Evolutionary conservation across 148 eudicot genomes (phyloP), one percentile per base, ranked within the genome.

Genomic region (Suaeda aralocaspica): DNA sequence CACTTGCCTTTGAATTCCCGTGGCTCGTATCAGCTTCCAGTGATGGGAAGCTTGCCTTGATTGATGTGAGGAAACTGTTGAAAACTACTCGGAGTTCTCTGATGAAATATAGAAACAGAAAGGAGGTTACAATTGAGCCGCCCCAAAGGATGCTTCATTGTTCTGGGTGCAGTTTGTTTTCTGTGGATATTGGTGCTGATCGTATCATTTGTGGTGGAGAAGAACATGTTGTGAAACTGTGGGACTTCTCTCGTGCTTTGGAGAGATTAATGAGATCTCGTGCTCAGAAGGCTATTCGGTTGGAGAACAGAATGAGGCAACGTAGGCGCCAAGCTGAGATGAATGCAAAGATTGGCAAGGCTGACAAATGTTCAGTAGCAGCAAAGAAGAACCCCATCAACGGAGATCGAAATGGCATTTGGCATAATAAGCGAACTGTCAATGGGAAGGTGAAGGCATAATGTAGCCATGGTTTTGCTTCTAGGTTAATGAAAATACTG

Each of bases 101-200:
- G 60, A 70, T 50, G 66, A 78, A 77, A 50, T 76, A 73, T 68
- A 30, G 31, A 67, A 76, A 70, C 19, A 78, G 68, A 76, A 68
- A 28, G 24, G 63, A 64, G 67, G 75, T 68, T 52, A 76, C 76
- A 57, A 76, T 89, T 4, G 96, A 95, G 72, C 93, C 99, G 16
- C 97, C 99, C 22, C 97, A 95, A 48, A 84, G 97, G 76, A 87
- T 91, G 97, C 84, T 95, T 3, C 97, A 95, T 72, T 91, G 93
- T 25, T 80, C 87, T 30, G 90, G 88, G 14, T 62, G 84, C 72
- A 95, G 90, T 81, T 80, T 91, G 68, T 89, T 86, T 62, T 86
- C 87, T 0, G 93, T 95, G 58, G 86, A 73, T 67, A 82, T 91
- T 67, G 97, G 99, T 59, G 85, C 77, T 69, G 97, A 95, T 74